Base-by-base conservation (phyloP, 495 filamentous ascomycete species). In the Neurospora sp. region DNA sequence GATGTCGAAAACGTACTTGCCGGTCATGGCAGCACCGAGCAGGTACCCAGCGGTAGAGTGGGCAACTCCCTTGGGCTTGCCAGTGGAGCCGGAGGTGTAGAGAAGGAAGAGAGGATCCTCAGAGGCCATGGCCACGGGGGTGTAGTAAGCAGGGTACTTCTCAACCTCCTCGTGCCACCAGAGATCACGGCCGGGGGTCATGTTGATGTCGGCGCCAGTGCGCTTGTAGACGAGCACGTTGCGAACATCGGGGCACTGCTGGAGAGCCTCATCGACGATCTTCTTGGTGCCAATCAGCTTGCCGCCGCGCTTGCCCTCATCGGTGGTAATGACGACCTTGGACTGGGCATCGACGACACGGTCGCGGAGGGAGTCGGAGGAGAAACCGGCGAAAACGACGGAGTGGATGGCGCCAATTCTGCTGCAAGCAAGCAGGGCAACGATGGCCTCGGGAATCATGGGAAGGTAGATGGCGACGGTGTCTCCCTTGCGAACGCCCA, bases 111-210 rank as follows among this genome's bases (percentile, higher is more conserved):
- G 88, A 59, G 96, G 96, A 76, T 99, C 96, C 81, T 99, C 96
- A 1, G 96, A 92, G 85, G 85, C 92, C 87, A 99, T 89, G 70
- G 90, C 81, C 83, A 94, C 94, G 12, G 95, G 94, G 35, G 94
- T 85, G 77, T 94, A 88, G 85, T 98, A 98, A 70, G 88, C 84
- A 38, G 96, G 96, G 86, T 91, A 98, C 83, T 98, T 98, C 82
- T 94, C 93, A 39, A 93, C 89, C 87, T 99, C 94, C 84, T 98
- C 96, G 81, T 98, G 92, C 96, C 96, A 99, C 96, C 96, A 99
- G 74, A 88, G 85, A 82, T 99, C 96, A 77, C 96, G 89, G 74
- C 94, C 95, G 72, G 86, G 80, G 61, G 93, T 97, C 92, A 89
- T 93, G 72, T 94, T 94, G 10, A 98, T 90, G 73, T 98, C 94